Evolutionary conservation across 495 filamentous ascomycete genomes (phyloP).

Genomic region (Usnea hakonensis): DNA sequence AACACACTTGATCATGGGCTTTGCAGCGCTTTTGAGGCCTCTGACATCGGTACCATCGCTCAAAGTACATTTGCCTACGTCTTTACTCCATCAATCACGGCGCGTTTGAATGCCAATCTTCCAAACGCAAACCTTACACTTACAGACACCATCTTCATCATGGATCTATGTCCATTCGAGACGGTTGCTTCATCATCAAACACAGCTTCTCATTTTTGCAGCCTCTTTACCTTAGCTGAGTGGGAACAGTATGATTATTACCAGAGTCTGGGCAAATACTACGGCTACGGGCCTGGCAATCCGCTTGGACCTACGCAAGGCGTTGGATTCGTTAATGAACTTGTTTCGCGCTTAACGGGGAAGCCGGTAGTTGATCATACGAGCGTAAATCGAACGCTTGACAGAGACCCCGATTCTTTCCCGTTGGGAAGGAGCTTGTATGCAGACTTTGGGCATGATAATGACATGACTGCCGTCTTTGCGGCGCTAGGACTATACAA

Average conservation of each 20-base stretch:
- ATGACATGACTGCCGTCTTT: slow-evolving; percentile 67
- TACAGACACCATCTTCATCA: slow-evolving; percentile 56
- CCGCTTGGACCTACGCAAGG: slow-evolving; percentile 72
- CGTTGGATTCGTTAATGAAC: slow-evolving; percentile 75
- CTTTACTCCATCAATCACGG: slow-evolving; percentile 54
- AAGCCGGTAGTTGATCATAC: slow-evolving; percentile 61
- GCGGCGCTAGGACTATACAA: slow-evolving; percentile 70
- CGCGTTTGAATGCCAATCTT: slow-evolving; percentile 55
- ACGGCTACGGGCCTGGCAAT: slow-evolving; percentile 68
- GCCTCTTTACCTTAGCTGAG: slow-evolving; percentile 58
- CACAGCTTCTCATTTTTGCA: slow-evolving; percentile 51
- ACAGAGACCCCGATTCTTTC: slow-evolving; percentile 53
- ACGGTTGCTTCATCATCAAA: slow-evolving; percentile 50
- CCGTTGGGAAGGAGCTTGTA: slow-evolving; percentile 59
- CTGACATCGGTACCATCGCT: slow-evolving; percentile 40
- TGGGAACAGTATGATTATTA: slow-evolving; percentile 72
- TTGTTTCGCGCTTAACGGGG: slow-evolving; percentile 68
- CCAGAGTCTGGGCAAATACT: slow-evolving; percentile 70
- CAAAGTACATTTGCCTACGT: slow-evolving; percentile 45
- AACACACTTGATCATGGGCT: slow-evolving; percentile 71
- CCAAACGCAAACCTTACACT: slow-evolving; percentile 51
- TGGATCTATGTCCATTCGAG: slow-evolving; percentile 81
- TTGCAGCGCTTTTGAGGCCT: slow-evolving; percentile 55
- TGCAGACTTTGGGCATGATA: slow-evolving; percentile 85
- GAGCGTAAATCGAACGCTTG: slow-evolving; percentile 64